phyloP scores from a whole-genome alignment of 345 rosid genomes.

The Gossypium turneri region DNA sequence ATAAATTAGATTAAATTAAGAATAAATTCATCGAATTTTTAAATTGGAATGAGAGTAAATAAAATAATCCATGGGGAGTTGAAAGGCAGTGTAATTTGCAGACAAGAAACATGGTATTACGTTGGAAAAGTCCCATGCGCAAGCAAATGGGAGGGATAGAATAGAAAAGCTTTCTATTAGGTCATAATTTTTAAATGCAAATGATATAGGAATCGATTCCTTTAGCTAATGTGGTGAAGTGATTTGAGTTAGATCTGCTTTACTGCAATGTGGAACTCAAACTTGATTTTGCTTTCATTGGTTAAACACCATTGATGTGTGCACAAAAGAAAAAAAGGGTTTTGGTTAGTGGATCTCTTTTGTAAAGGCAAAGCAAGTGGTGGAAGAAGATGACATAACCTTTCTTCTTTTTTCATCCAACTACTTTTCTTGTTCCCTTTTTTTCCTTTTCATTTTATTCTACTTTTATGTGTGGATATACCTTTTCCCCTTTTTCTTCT shows the following conservation, averaged over 20 bases:
- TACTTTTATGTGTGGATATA: too few species aligned
- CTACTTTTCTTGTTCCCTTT: neutral
- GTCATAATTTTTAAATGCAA: neutral
- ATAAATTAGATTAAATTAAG: too few species aligned
- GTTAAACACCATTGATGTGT: neutral
- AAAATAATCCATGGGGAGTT: too few species aligned
- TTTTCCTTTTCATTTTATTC: neutral
- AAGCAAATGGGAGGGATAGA: neutral
- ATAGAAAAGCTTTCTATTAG: neutral
- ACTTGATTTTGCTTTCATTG: neutral
- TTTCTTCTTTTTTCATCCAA: neutral
- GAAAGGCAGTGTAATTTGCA: too few species aligned
- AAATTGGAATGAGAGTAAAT: too few species aligned
- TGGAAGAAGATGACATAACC: conserved; percentile 8
- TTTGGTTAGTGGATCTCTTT: neutral
- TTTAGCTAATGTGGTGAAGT: conserved; percentile 1
- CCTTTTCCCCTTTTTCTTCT: too few species aligned
- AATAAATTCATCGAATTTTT: too few species aligned
- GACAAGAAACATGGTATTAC: too few species aligned
- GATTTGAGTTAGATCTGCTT: conserved; percentile 1
- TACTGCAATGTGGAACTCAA: neutral
- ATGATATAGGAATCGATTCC: neutral
- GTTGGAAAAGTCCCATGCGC: neutral
- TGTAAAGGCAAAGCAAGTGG: conserved; percentile 1
- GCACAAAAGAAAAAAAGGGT: neutral